Conservation (phyloP, 495 filamentous ascomycete genomes). For the Talaromyces borbonicus region DNA sequence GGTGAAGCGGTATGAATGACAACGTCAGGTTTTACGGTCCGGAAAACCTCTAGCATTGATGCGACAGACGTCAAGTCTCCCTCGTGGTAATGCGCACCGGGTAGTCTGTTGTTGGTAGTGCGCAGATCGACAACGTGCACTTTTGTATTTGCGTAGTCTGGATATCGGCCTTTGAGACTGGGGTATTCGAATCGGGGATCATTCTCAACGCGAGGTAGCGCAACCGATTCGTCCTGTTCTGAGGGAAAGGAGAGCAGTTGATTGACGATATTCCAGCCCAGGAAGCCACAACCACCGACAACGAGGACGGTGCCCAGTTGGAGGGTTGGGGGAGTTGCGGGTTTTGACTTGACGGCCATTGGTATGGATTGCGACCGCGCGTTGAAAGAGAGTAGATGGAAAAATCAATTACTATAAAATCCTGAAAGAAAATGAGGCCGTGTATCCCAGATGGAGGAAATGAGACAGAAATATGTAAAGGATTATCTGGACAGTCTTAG, state of each 20-base stretch:
- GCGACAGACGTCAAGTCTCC: constrained; percentile 76
- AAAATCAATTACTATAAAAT: neutral
- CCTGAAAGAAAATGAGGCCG: too few relatives aligned
- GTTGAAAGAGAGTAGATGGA: neutral
- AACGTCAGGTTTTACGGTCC: constrained; percentile 65
- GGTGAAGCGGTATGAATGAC: constrained; percentile 95
- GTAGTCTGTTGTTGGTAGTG: constrained; percentile 63
- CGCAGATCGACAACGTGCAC: constrained; percentile 83
- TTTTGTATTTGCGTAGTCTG: constrained; percentile 34
- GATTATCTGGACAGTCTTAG: too few relatives aligned
- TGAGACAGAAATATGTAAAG: too few relatives aligned
- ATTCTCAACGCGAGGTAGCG: constrained; percentile 28
- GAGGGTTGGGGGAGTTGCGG: constrained; percentile 26
- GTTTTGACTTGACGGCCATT: neutral
- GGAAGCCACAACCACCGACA: constrained; percentile 48
- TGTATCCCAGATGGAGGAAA: too few relatives aligned
- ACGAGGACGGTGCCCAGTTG: constrained; percentile 42
- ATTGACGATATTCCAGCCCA: constrained; percentile 50
- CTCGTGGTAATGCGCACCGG: constrained; percentile 67
- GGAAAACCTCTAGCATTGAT: constrained; percentile 55
- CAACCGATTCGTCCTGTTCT: constrained; percentile 34
- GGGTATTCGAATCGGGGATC: constrained; percentile 34
- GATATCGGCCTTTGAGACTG: constrained; percentile 29
- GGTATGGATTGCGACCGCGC: too few relatives aligned
- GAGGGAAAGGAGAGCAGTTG: constrained; percentile 45